Evolutionary conservation across 176 grass and related monocot genomes (phyloP).

Genomic region (Poa annua): DNA sequence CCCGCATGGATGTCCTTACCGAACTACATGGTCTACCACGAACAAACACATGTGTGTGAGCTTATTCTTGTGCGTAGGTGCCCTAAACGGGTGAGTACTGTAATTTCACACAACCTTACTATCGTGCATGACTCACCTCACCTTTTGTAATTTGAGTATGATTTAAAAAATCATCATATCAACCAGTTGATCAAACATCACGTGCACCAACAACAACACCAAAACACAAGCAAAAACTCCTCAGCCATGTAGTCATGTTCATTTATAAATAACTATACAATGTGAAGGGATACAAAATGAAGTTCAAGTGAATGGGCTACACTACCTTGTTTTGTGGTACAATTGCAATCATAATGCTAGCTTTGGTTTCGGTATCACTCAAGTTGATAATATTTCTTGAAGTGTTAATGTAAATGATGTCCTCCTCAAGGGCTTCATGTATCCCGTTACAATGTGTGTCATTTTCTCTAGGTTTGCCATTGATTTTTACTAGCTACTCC

Average conservation of each 20-base stretch:
- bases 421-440: constrained; percentile 33
- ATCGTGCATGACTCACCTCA: neutral
- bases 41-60: too few species aligned
- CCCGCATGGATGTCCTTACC: too few species aligned
- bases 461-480: too few species aligned
- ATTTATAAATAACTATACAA: neutral
- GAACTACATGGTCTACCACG: too few species aligned
- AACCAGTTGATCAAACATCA: neutral
- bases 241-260: neutral
- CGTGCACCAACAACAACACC: neutral
- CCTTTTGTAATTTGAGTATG: neutral
- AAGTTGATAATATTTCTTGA: neutral
- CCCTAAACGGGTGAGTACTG: too few species aligned
- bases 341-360: neutral
- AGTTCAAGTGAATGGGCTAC: neutral
- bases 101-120: too few species aligned
- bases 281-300: neutral
- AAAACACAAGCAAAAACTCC: neutral
- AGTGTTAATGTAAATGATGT: neutral
- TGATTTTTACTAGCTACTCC: constrained; percentile 22
- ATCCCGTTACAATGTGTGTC: neutral
- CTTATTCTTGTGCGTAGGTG: too few species aligned
- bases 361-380: neutral
- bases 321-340: too few species aligned
- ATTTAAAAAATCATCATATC: neutral